A percentile compares a stretch with the other conserved stretches of the same genome.
Evolutionary conservation across 441 rosid genomes (phyloP).

Genomic region (Gossypium gossypioides): DNA sequence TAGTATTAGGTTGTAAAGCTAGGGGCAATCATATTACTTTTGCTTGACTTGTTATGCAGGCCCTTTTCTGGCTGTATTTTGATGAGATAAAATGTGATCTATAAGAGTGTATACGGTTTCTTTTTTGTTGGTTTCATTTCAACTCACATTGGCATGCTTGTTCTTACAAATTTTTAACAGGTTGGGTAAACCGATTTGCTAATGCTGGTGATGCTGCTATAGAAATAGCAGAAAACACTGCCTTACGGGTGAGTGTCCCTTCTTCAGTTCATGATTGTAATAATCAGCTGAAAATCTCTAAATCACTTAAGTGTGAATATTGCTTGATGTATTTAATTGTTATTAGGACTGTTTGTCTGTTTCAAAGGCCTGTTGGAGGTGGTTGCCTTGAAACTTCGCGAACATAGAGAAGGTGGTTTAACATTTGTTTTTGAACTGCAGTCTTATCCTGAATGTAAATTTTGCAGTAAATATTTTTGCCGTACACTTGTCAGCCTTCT

Average conservation of each 20-base stretch:
- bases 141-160: neutral
- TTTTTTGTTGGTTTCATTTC: neutral
- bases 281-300: neutral
- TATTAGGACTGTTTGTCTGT: neutral
- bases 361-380: neutral
- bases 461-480: neutral
- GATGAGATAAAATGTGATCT: neutral
- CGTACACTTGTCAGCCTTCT: neutral
- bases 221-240: conserved; percentile 89
- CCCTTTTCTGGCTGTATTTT: neutral
- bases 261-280: neutral
- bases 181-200: conserved; percentile 98
- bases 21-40: neutral
- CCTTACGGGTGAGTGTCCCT: conserved; percentile 55
- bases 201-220: conserved; percentile 89
- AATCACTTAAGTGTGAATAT: neutral
- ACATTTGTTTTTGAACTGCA: neutral
- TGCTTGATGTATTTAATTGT: neutral
- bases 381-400: neutral
- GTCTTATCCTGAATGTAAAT: neutral
- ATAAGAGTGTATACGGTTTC: neutral
- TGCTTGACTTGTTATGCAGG: neutral
- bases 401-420: neutral
- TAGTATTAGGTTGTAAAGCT: neutral
- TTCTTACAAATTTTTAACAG: conserved; percentile 31